Evolutionary conservation across 2,329 filamentous ascomycete species (phyloP).

Genomic region (Ophiostoma quercus): DNA sequence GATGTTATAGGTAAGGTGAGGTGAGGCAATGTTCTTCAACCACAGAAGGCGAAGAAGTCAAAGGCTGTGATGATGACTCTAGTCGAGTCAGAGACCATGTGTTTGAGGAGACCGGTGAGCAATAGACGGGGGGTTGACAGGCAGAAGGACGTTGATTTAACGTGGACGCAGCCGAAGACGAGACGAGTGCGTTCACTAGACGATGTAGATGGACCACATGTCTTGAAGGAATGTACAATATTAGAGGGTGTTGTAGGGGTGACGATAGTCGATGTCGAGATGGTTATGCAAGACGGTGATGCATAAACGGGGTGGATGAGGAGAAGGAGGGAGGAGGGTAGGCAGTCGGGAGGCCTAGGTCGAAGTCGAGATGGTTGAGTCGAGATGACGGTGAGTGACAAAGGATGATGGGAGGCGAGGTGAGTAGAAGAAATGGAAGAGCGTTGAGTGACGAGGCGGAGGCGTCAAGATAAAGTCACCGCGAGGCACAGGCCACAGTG

Average conservation of each 20-base stretch:
- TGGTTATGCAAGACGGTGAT: conserved; percentile 20
- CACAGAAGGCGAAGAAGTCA: not conserved
- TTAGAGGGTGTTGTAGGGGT: not conserved
- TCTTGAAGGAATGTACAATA: conserved; percentile 17
- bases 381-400: not conserved
- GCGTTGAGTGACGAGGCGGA: conserved; percentile 18
- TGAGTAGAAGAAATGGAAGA: conserved; percentile 13
- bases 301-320: conserved; percentile 14
- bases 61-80: conserved; percentile 9
- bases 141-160: conserved; percentile 22
- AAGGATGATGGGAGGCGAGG: not conserved
- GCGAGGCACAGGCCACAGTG: conserved; percentile 1
- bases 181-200: conserved; percentile 26
- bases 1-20: not conserved
- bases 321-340: not conserved
- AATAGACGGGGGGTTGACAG: conserved; percentile 17
- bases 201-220: conserved; percentile 21
- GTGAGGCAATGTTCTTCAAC: conserved; percentile 15
- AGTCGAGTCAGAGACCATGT: conserved; percentile 15
- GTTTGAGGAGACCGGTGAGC: conserved; percentile 25
- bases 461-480: conserved; percentile 18
- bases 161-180: conserved; percentile 24
- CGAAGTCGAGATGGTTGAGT: conserved; percentile 9
- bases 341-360: conserved; percentile 13
- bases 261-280: not conserved